Base-by-base conservation (phyloP, 371 early-diverging fungal genomes). In the Actinomortierella ambigua region DNA sequence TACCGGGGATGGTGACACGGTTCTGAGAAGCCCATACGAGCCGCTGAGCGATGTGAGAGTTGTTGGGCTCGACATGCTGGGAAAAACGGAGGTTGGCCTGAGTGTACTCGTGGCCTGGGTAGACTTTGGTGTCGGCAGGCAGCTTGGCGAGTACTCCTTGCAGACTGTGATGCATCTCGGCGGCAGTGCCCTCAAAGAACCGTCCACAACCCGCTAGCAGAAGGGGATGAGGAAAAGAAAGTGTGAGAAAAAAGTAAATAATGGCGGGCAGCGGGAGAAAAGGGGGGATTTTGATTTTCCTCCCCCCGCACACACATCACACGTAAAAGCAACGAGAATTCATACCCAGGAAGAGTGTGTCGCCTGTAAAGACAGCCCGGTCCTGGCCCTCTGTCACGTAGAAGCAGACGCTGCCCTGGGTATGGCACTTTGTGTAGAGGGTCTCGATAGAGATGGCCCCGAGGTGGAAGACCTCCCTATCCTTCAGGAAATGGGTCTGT, bases 71-170 rank as follows among this genome's bases (percentile, higher is more conserved):
- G 54, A 88, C 76, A 23, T 54, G 29, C 14, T 44, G 50, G 0
- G 82, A 85, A 66, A 88, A 88, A 50, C 67, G 63, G 17, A 88
- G 75, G 55, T 92, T 91, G 18, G 75, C 44, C 5, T 53, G 47
- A 0, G 95, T 95, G 67, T 95, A 95, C 76, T 95, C 96, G 65
- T 95, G 95, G 2, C 95, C 96, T 68, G 90, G 90, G 63, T 89
- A 96, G 14, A 95, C 90, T 27, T 80, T 64, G 0, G 95, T 95
- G 14, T 88, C 89, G 3, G 78, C 65, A 0, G 94, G 95, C 23
- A 96, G 77, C 41, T 75, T 70, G 0, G 68, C 86, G 13, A 91
- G 75, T 17, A 82, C 75, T 0, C 68, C 69, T 29, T 77, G 69
- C 23, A 96, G 79, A 8, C 90, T 87, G 17, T 77, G 63, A 75